Evolutionary conservation across 2,329 filamentous ascomycete species (phyloP), one percentile per base, ranked within the genome.

Genomic region (Leptographium procerum): DNA sequence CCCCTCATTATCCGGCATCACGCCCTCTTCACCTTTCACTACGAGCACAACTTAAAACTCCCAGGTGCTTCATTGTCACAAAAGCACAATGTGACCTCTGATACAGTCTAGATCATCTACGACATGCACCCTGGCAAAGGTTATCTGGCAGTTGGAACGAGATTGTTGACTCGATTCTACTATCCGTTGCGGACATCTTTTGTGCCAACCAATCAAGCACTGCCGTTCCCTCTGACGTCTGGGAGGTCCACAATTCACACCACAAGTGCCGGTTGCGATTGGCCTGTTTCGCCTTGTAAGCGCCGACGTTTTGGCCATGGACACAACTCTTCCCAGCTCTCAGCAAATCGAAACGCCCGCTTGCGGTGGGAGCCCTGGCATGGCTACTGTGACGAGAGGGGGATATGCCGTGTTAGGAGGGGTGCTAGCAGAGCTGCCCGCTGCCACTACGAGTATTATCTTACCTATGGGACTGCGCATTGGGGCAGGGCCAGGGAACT

Each of bases 281-380:
- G 61, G 61, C 31, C 57, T 26, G 55, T 51, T 33, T 22, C 5
- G 40, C 3, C 47, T 22, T 57, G 29, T 57, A 57, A 57, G 56
- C 56, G 56, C 56, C 56, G 56, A 57, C 48, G 16, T 28, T 34
- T 53, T 13, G 22, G 22, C 45, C 45, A 48, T 22, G 43, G 11
- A 50, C 24, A 7, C 7, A 6, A n/a, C n/a, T n/a, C n/a, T 13
- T 50, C 47, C 24, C 26, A 40, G 36, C 36, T 40, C 16, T 26
- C 24, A 50, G 47, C 47, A 50, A 50, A 50, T 50, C 24, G 47
- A 24, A 50, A 16, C 13, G 26, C 47, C n/a, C 40, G 40, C 10
- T 33, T 33, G 31, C 31, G 6, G 31, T 43, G 19, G 19, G 22
- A 19, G 43, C 43, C 43, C 43, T 45, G 43, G 9, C 16, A 4